Base-by-base conservation (phyloP, 306 rosid species). In the Quercus robur region DNA sequence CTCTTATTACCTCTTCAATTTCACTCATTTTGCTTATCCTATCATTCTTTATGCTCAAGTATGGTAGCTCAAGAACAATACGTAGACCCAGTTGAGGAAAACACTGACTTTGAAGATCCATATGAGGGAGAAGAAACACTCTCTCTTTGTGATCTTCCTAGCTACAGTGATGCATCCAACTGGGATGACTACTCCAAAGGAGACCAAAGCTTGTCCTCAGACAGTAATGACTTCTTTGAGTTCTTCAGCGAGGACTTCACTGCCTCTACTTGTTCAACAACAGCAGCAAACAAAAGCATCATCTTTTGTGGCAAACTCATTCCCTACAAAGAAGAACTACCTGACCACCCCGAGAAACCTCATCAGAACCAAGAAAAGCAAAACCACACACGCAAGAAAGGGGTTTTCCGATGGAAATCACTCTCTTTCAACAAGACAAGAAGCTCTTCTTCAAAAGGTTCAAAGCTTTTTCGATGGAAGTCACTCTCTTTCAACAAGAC, bases 271-370 rank as follows among this genome's bases (percentile, higher is more conserved):
- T 56, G 26, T 66, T 5, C 84, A 10, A 54, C 68, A 2, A 28
- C 61, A 23, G 70, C 83, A 3, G 15, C 4, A 49, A 85, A 81
- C 18, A 86, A 82, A 18, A 77, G 86, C 69, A 85, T 94, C 44
- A 83, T 94, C 82, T 94, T 94, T 55, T 94, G 99, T 10, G 99
- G 99, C 5, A 94, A 91, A 75, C 83, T 91, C 80, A 94, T 94
- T 41, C 88, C 92, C 19, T 83, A 76, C 86, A 86, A 70, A 71
- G 92, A 82, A 44, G 92, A 82, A 28, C 72, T 78, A 9, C 64
- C 78, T 2, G 54, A 49, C 46, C 46, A 15, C 17, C 33, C 75
- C 54, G 46, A 77, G 63, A 44, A 13, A 44, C 38, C 46, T 38
- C 46, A 38, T 38, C 28, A 26, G 38, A 41, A 56, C 7, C 30